Conservation (phyloP, 1,284 basidiomycete species). For the Microbotryum violaceum region DNA sequence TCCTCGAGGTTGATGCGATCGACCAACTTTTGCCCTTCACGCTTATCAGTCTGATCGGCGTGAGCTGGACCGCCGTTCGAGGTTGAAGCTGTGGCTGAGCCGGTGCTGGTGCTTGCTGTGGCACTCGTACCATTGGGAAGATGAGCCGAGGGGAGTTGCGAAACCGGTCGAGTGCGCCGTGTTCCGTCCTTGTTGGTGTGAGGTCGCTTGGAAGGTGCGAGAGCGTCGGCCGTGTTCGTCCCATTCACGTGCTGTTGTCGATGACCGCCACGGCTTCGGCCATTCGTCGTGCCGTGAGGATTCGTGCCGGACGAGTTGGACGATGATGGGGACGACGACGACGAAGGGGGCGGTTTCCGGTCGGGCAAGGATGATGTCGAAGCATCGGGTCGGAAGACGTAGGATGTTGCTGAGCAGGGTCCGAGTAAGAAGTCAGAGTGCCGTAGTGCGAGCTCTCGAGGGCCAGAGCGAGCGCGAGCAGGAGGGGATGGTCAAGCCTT, state of each 20-base stretch:
- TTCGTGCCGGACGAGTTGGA: neutral
- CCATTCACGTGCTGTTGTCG: too few species aligned
- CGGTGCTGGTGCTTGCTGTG: too few species aligned
- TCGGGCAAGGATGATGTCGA: neutral
- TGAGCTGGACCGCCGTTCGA: neutral
- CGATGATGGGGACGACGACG: neutral
- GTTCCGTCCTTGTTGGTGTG: too few species aligned
- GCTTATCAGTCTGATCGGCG: neutral
- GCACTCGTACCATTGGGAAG: too few species aligned
- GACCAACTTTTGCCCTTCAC: neutral
- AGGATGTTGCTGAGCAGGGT: neutral
- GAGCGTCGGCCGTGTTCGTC: too few species aligned
- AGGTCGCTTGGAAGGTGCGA: too few species aligned
- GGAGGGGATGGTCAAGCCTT: too few species aligned
- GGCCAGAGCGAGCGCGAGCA: constrained; percentile 1
- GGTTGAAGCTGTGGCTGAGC: too few species aligned
- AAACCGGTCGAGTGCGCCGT: too few species aligned
- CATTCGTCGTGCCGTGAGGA: neutral
- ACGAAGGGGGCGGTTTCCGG: neutral
- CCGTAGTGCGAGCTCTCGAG: too few species aligned
- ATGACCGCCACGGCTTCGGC: too few species aligned
- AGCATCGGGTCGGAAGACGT: constrained; percentile 3
- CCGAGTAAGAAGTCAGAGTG: neutral
- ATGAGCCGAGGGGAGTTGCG: too few species aligned
- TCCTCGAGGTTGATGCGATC: constrained; percentile 51